These are phyloP conservation scores for Pseudoturritis turrita DNA, from an alignment of 345 rosid genomes.

Conservation along the genomic window DNA sequence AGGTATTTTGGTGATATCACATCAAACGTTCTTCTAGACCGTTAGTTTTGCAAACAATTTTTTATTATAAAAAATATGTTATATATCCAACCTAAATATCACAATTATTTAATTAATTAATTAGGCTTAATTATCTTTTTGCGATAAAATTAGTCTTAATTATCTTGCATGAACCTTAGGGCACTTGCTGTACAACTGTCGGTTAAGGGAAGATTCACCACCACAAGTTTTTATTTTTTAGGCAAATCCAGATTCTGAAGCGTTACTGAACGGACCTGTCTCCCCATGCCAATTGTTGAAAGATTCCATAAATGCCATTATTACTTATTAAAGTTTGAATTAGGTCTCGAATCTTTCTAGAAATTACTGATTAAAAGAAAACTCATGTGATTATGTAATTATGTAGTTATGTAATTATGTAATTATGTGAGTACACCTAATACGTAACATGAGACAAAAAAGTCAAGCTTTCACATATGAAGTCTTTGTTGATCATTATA, in stretches of 20 bases:
- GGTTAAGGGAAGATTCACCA: conserved; percentile 22
- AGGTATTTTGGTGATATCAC: background rate
- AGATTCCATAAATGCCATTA: conserved; percentile 1
- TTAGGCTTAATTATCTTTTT: background rate
- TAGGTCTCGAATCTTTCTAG: conserved; percentile 13
- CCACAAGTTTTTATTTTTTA: background rate
- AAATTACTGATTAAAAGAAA: background rate
- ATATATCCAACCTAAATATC: background rate
- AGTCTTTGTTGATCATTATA: conserved; percentile 11
- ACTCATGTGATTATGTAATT: conserved; percentile 9
- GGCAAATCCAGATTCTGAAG: conserved; percentile 7
- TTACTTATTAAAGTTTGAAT: background rate
- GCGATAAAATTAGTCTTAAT: too few species aligned
- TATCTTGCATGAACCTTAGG: background rate
- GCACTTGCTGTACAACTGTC: background rate
- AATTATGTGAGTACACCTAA: conserved; percentile 27
- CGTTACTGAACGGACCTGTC: conserved; percentile 14
- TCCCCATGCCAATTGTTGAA: conserved; percentile 10
- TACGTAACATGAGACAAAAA: conserved; percentile 21
- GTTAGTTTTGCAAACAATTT: background rate
- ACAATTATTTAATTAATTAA: background rate
- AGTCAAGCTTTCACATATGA: conserved; percentile 23
- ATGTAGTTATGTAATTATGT: too few species aligned
- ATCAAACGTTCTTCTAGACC: background rate
- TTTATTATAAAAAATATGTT: background rate